These are phyloP conservation scores for Skeletonema potamos DNA, from an alignment of 108 stramenopile species.

Conservation along the genomic window DNA sequence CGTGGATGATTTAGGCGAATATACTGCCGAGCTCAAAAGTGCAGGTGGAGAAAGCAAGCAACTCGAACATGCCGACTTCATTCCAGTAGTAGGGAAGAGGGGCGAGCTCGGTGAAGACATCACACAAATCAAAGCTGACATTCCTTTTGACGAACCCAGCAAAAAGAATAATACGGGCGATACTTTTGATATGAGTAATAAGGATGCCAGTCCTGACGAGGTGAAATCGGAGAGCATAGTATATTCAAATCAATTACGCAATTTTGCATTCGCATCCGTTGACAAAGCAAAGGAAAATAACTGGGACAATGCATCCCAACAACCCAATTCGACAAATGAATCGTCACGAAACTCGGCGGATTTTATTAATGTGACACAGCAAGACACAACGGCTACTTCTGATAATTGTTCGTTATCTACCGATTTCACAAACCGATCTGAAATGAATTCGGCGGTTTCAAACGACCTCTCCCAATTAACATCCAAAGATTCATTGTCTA, in stretches of 20 bases:
- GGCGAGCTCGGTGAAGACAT: not conserved
- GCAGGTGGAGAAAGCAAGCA: too few species aligned
- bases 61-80: too few species aligned
- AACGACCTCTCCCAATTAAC: not conserved
- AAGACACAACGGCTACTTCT: not conserved
- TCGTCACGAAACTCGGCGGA: not conserved
- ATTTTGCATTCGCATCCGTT: not conserved
- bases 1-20: not conserved
- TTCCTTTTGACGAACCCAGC: not conserved
- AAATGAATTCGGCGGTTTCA: not conserved
- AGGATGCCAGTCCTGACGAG: not conserved
- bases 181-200: not conserved
- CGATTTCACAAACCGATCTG: not conserved
- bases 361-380: not conserved
- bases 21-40: not conserved
- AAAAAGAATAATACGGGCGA: not conserved
- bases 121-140: constrained; percentile 1
- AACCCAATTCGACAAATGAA: not conserved
- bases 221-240: not conserved
- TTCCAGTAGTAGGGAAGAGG: not conserved
- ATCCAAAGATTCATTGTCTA: not conserved
- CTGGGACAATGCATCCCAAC: not conserved
- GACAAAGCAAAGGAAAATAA: not conserved
- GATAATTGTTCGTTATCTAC: not conserved
- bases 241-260: not conserved